phyloP scores from a whole-genome alignment of 2,329 filamentous ascomycete genomes.

The Fusarium newnesense region DNA sequence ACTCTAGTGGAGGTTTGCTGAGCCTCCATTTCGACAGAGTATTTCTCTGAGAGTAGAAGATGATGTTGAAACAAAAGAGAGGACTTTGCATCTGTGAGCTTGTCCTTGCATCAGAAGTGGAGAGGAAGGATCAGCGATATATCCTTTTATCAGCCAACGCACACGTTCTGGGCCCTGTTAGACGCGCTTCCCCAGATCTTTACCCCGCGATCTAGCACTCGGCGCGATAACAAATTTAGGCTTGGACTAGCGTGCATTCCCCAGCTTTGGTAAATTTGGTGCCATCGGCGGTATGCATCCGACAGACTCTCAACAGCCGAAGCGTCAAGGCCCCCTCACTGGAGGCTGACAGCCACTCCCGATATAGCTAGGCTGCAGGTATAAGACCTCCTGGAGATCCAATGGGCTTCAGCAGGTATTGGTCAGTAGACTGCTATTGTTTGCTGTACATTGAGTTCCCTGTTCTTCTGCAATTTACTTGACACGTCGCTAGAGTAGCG shows the following conservation, averaged over 20 bases:
- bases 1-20: not conserved
- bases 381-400: not conserved
- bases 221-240: not conserved
- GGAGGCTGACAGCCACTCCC: not conserved
- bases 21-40: not conserved
- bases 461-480: not conserved
- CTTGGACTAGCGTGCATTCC: not conserved
- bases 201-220: not conserved
- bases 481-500: not conserved
- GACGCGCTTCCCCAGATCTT: not conserved
- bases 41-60: not conserved
- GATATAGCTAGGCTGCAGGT: not conserved
- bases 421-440: not conserved
- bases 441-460: not conserved
- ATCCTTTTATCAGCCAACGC: not conserved
- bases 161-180: not conserved
- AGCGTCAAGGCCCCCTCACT: not conserved
- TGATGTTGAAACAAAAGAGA: not conserved
- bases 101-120: not conserved
- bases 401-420: not conserved
- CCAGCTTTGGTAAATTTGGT: not conserved
- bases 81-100: accelerated
- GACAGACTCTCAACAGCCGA: not conserved
- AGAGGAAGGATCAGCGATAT: not conserved
- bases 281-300: not conserved